Conservation (phyloP, 2,329 filamentous ascomycete genomes). For the Emmonsiellopsis sp. region DNA sequence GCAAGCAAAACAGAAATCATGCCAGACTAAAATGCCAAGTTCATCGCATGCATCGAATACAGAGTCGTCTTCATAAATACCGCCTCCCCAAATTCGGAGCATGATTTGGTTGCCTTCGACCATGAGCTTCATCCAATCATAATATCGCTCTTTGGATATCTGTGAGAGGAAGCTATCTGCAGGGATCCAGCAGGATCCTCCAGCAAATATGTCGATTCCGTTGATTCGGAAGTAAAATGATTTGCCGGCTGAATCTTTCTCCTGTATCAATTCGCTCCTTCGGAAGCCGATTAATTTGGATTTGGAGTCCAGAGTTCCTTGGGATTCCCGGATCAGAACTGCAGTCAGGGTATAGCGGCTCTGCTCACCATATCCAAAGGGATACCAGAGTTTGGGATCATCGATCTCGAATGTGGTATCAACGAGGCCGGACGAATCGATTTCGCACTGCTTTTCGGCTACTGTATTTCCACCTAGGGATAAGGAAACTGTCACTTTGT, state of each 20-base stretch:
- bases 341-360: constrained; percentile 48
- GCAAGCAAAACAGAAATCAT: constrained; percentile 77
- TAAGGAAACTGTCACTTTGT: constrained; percentile 25
- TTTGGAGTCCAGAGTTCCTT: constrained; percentile 24
- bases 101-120: constrained; percentile 55
- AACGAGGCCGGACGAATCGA: constrained; percentile 26
- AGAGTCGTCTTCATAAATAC: constrained; percentile 64
- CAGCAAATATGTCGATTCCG: constrained; percentile 55
- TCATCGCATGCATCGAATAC: constrained; percentile 73
- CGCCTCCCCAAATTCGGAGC: constrained; percentile 61
- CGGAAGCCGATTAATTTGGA: constrained; percentile 48
- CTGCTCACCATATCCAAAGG: constrained; percentile 50
- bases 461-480: constrained; percentile 23
- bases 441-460: constrained; percentile 35
- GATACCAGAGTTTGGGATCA: constrained; percentile 51
- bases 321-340: constrained; percentile 21
- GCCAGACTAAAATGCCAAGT: constrained; percentile 71
- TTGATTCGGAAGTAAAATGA: constrained; percentile 59
- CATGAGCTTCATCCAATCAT: constrained; percentile 52
- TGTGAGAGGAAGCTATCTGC: constrained; percentile 52
- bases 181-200: constrained; percentile 60
- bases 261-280: constrained; percentile 36
- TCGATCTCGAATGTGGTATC: constrained; percentile 28
- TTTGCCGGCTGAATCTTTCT: constrained; percentile 46
- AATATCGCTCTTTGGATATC: constrained; percentile 45